A percentile compares a stretch with the other conserved stretches of the same genome.
Evolutionary conservation across 1,284 basidiomycete species (phyloP).

Genomic region (Ceratobasidium sp.): DNA sequence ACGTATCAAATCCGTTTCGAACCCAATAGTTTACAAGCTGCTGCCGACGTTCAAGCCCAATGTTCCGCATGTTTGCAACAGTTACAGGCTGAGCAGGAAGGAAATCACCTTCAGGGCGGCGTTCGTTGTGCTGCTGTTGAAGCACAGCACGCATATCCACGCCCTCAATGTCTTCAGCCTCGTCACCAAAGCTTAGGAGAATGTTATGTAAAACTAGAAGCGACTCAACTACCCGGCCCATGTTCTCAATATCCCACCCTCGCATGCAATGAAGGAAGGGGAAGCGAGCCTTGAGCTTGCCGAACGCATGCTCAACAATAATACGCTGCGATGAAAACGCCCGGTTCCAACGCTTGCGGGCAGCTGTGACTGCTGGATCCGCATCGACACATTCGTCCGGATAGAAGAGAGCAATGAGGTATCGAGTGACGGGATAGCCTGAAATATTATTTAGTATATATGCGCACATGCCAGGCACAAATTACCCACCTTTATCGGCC

Average conservation of each 20-base stretch:
- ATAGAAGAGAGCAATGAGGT: background rate
- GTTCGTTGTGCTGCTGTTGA: background rate
- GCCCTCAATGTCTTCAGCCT: background rate
- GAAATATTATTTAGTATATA: background rate
- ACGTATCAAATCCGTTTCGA: no score
- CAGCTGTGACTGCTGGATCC: background rate
- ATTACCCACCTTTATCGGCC: constrained; percentile 1
- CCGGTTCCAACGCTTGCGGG: background rate
- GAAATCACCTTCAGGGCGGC: no score
- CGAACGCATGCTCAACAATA: constrained; percentile 10
- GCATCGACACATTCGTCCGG: background rate
- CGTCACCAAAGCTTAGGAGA: background rate
- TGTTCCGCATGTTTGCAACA: no score
- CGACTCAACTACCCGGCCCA: background rate
- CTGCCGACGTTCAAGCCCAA: no score
- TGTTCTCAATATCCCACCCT: background rate
- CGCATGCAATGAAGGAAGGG: background rate
- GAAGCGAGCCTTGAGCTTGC: background rate
- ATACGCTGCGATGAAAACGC: background rate
- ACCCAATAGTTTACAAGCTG: no score
- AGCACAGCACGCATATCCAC: background rate
- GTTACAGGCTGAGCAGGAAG: no score
- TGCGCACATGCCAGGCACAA: no score
- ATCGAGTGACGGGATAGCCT: background rate
- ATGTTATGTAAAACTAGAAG: background rate